Percentiles rank a stretch among this genome's conserved stretches.
These are phyloP conservation scores for Aspergillus sp. DNA, from an alignment of 2,329 filamentous ascomycete species.

Conservation along the genomic window DNA sequence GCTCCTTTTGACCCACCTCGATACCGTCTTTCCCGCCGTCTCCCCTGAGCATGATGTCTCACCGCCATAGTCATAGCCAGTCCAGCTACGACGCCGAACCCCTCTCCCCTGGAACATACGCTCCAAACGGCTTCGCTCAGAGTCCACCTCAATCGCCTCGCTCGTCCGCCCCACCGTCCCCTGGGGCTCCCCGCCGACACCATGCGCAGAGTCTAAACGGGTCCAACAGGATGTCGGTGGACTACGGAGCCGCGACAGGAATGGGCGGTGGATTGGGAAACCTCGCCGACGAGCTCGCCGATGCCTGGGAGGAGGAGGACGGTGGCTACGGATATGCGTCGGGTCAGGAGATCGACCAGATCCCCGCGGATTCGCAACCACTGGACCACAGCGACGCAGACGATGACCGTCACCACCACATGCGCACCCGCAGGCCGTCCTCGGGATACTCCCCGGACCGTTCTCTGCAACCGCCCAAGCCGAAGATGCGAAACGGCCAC, in stretches of 20 bases:
- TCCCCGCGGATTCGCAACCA: constrained; percentile 18
- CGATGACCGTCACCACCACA: constrained; percentile 25
- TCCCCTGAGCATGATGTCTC: constrained; percentile 35
- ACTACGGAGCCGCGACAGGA: constrained; percentile 33
- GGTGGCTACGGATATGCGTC: constrained; percentile 45
- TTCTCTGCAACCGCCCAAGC: constrained; percentile 35
- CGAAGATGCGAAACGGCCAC: constrained; percentile 37
- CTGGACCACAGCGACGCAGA: constrained; percentile 30
- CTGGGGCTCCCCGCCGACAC: constrained; percentile 36
- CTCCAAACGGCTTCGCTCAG: constrained; percentile 31
- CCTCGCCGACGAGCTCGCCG: constrained; percentile 63
- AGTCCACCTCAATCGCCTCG: constrained; percentile 33
- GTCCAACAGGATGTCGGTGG: constrained; percentile 37
- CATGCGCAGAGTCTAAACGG: constrained; percentile 37
- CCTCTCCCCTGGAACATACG: constrained; percentile 32
- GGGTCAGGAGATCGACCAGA: constrained; percentile 31
- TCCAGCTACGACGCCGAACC: constrained; percentile 38
- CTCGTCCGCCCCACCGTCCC: constrained; percentile 39
- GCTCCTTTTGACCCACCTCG: constrained; percentile 7
- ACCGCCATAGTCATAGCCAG: constrained; percentile 33
- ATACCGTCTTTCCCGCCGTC: constrained; percentile 33
- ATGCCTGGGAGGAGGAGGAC: constrained; percentile 57
- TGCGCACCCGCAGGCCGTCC: constrained; percentile 26
- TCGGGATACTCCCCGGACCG: constrained; percentile 22
- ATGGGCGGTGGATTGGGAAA: constrained; percentile 55